Percentiles rank a stretch among this genome's conserved stretches.
These are phyloP conservation scores for Abortiporus biennis DNA, from an alignment of 1,284 basidiomycete genomes.

Conservation along the genomic window DNA sequence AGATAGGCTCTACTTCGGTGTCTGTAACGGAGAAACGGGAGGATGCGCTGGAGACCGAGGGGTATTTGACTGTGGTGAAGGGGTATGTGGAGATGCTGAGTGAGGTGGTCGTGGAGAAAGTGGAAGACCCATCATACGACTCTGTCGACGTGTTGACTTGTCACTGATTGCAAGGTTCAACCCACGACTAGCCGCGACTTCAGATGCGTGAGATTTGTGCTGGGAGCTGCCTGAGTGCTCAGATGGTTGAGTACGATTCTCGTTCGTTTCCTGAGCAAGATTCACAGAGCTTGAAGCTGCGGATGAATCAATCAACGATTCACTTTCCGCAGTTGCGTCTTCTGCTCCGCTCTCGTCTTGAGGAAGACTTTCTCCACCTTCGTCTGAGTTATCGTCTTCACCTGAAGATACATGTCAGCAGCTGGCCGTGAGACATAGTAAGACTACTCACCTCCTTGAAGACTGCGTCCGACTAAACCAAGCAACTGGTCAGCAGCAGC, in stretches of 20 bases:
- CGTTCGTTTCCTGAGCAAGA: slow-evolving; percentile 10
- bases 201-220: slow-evolving; percentile 48
- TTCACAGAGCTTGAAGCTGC: slow-evolving; percentile 36
- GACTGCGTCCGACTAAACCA: slow-evolving; percentile 60
- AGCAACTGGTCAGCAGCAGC: slow-evolving; percentile 74
- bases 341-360: slow-evolving; percentile 70
- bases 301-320: slow-evolving; percentile 42
- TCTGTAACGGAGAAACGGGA: slow-evolving; percentile 12
- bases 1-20: slow-evolving; percentile 11
- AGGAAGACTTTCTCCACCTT: slow-evolving; percentile 58
- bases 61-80: too few species aligned
- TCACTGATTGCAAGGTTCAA: slow-evolving; percentile 56
- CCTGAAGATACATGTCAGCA: slow-evolving; percentile 30
- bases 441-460: slow-evolving; percentile 52
- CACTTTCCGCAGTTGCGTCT: slow-evolving; percentile 47
- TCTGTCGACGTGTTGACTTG: slow-evolving; percentile 49
- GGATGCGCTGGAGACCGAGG: slow-evolving; percentile 6
- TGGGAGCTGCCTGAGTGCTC: slow-evolving; percentile 14
- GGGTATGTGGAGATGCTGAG: slow-evolving; percentile 13
- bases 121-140: slow-evolving; percentile 58
- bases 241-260: slow-evolving; percentile 11
- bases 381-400: slow-evolving; percentile 63
- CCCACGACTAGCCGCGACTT: slow-evolving; percentile 61
- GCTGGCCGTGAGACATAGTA: slow-evolving; percentile 17
- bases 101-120: slow-evolving; percentile 26